These are phyloP conservation scores for Persicaria tinctoria DNA, from an alignment of 148 eudicot species.

Conservation along the genomic window DNA sequence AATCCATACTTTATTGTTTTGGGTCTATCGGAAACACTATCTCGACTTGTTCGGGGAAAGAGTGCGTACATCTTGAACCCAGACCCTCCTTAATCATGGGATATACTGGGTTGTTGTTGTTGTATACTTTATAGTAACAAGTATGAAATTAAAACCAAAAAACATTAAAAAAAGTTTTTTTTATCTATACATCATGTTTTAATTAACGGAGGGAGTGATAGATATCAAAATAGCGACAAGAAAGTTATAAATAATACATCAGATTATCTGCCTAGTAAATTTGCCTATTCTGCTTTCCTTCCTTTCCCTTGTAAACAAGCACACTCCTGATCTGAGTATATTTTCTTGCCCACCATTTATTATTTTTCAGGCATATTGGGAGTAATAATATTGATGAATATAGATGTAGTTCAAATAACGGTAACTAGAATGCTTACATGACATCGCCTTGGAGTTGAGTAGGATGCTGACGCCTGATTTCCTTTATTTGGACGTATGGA, in stretches of 20 bases:
- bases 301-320: background rate
- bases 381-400: background rate
- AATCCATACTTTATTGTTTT: no score
- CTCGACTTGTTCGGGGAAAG: no score
- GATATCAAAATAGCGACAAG: background rate
- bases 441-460: conserved; percentile 37
- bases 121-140: no score
- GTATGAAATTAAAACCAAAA: no score
- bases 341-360: background rate
- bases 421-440: conserved; percentile 40
- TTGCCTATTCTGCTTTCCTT: background rate
- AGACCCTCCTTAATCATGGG: no score
- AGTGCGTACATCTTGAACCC: no score
- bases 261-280: background rate
- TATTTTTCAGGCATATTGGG: background rate
- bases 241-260: background rate
- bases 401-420: background rate
- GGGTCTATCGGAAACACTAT: no score
- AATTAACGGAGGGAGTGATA: no score
- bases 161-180: no score
- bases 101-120: no score
- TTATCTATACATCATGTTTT: no score
- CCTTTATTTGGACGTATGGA: conserved; percentile 22
- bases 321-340: background rate
- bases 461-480: conserved; percentile 31